phyloP scores from a whole-genome alignment of 2,329 filamentous ascomycete species.

The Dendrostoma leiphaemia region DNA sequence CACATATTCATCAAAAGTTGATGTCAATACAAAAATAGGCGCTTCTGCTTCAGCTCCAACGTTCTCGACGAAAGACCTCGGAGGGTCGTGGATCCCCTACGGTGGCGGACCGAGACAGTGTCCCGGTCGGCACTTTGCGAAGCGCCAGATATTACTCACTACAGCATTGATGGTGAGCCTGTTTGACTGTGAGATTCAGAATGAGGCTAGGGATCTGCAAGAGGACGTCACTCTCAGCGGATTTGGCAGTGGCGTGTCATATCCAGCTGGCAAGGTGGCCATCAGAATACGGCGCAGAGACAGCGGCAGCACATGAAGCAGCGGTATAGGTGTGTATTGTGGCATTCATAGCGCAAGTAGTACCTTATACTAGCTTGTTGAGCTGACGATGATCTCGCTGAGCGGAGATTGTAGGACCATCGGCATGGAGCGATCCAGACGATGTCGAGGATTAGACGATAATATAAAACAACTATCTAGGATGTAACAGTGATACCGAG shows the following conservation, averaged over 20 bases:
- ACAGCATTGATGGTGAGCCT: conserved; percentile 13
- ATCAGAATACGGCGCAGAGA: conserved; percentile 4
- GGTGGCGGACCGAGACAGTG: conserved; percentile 28
- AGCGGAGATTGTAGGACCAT: too few species aligned
- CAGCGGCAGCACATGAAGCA: too few species aligned
- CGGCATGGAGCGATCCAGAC: too few species aligned
- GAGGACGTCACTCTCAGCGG: conserved; percentile 27
- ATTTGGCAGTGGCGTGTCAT: conserved; percentile 26
- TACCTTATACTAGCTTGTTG: too few species aligned
- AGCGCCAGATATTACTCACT: conserved; percentile 28
- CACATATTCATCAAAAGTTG: background rate
- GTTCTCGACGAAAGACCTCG: conserved; percentile 27
- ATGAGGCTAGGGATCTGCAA: conserved; percentile 17
- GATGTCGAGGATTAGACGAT: too few species aligned
- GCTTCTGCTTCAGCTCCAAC: background rate
- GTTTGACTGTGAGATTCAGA: conserved; percentile 24
- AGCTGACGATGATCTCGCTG: too few species aligned
- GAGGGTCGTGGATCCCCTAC: conserved; percentile 29
- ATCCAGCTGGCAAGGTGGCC: conserved; percentile 6
- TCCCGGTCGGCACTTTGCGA: conserved; percentile 29
- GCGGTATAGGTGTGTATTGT: too few species aligned
- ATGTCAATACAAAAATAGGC: background rate
- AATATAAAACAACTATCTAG: too few species aligned
- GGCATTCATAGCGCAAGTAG: too few species aligned
- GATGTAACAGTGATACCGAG: too few species aligned